phyloP scores from a whole-genome alignment of 306 rosid species.

The Dalbergia cultrata region DNA sequence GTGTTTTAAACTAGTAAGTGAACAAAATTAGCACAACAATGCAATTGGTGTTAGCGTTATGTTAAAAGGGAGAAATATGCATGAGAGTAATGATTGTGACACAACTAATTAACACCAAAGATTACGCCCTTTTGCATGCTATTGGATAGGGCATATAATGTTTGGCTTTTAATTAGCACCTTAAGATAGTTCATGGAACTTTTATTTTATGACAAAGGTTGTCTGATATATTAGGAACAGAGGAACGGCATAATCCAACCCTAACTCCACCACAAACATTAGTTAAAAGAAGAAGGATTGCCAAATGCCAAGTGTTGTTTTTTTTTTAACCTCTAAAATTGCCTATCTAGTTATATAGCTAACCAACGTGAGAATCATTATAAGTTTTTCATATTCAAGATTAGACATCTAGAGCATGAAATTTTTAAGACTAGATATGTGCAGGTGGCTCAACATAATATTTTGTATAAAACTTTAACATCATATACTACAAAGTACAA shows the following conservation, averaged over 20 bases:
- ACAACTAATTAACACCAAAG: background rate
- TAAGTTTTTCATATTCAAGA: too few relatives aligned
- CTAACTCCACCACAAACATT: too few relatives aligned
- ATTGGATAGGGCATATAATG: constrained; percentile 3
- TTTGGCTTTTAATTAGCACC: background rate
- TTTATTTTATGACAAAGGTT: background rate
- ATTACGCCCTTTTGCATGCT: background rate
- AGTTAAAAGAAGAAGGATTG: too few relatives aligned
- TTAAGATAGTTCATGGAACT: background rate
- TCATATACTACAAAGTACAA: too few relatives aligned
- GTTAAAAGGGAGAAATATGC: background rate
- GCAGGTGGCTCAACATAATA: too few relatives aligned
- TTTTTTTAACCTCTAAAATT: too few relatives aligned
- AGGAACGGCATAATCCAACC: background rate
- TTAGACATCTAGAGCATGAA: too few relatives aligned
- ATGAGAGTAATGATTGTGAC: constrained; percentile 16
- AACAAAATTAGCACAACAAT: background rate
- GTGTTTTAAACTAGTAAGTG: background rate
- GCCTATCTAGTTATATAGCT: too few relatives aligned
- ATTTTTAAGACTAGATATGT: too few relatives aligned
- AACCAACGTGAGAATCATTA: too few relatives aligned
- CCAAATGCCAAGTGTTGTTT: too few relatives aligned
- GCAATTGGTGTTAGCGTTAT: background rate
- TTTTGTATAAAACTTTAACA: too few relatives aligned
- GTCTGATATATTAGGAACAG: constrained; percentile 7